Percentiles rank a stretch among this genome's conserved stretches.
phyloP scores from a whole-genome alignment of 2,329 filamentous ascomycete species.

The Ceratocystis colombiana region DNA sequence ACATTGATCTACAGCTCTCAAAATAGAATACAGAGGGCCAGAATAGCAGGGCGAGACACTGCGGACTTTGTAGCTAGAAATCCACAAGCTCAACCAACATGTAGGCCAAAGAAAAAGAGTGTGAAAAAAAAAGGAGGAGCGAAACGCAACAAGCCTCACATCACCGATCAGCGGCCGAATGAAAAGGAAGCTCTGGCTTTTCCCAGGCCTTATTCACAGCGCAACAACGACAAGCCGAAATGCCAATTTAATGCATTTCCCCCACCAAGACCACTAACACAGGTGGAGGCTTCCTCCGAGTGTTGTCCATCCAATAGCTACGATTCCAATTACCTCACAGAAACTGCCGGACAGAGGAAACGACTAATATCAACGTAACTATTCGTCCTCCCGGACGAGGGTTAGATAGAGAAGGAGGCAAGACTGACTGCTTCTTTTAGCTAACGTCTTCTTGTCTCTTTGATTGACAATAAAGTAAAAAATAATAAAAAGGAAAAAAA shows the following conservation, averaged over 20 bases:
- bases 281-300: conserved; percentile 1
- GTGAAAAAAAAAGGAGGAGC: not conserved
- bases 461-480: no score
- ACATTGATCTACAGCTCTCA: conserved; percentile 1
- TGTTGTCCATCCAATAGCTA: not conserved
- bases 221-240: not conserved
- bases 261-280: not conserved
- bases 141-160: not conserved
- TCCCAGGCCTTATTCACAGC: not conserved
- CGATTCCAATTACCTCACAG: conserved; percentile 14
- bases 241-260: not conserved
- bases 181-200: not conserved
- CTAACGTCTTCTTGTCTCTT: not conserved
- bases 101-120: not conserved
- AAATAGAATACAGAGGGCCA: not conserved
- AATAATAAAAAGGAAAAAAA: not conserved
- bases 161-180: not conserved
- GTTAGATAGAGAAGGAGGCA: not conserved
- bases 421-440: conserved; percentile 7
- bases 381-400: not conserved
- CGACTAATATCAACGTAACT: conserved; percentile 9
- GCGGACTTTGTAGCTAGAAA: not conserved
- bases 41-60: not conserved
- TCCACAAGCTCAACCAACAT: not conserved
- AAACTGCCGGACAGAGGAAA: not conserved